phyloP scores from a whole-genome alignment of 495 filamentous ascomycete genomes.

The Alectoria sarmentosa region DNA sequence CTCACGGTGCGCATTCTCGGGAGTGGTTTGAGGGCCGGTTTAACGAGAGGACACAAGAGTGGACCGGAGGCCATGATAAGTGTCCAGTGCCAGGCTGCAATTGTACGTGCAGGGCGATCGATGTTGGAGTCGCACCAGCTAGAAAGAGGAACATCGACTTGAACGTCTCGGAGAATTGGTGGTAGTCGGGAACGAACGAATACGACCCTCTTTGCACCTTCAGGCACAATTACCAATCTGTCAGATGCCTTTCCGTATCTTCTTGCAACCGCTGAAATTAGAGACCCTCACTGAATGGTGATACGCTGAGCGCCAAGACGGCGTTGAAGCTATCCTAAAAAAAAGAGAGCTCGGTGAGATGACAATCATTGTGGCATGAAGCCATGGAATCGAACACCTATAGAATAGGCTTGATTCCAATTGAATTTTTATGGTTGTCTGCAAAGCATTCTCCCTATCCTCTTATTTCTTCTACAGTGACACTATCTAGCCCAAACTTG shows the following conservation, averaged over 20 bases:
- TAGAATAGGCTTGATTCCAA: no score
- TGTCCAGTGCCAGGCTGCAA: constrained; percentile 87
- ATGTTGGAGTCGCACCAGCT: background rate
- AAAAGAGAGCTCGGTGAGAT: background rate
- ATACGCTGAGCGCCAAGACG: background rate
- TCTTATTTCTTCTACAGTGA: background rate
- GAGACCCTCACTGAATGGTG: background rate
- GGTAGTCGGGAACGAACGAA: background rate
- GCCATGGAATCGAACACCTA: background rate
- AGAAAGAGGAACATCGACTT: background rate
- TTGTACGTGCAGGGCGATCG: constrained; percentile 58
- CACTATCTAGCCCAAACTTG: background rate
- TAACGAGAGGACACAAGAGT: constrained; percentile 38
- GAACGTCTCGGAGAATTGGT: background rate
- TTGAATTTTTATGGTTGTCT: background rate
- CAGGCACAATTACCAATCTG: background rate
- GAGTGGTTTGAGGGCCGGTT: constrained; percentile 66
- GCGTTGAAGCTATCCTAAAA: background rate
- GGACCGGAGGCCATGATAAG: constrained; percentile 73
- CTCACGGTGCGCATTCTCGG: constrained; percentile 80
- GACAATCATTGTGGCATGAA: background rate
- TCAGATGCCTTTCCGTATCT: background rate
- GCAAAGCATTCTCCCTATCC: background rate
- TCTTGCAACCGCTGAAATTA: background rate
- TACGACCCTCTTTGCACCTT: background rate